phyloP scores from a whole-genome alignment of 768 basidiomycete species.

The Chalciporus chontae region DNA sequence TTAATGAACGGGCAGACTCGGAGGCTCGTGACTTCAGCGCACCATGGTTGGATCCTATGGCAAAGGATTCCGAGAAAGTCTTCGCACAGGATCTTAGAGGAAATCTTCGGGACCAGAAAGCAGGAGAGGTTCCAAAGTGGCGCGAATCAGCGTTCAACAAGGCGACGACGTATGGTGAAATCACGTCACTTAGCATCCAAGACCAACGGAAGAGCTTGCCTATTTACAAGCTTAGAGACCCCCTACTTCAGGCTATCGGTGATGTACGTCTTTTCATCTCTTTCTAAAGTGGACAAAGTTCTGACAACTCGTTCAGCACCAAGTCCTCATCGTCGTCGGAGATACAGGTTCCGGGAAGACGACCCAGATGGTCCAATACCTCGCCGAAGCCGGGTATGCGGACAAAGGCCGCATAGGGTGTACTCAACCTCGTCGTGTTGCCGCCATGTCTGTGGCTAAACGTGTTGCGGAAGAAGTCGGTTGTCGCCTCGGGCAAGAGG shows the following conservation, averaged over 20 bases:
- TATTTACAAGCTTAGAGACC: slow-evolving; percentile 91
- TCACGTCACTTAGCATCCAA: slow-evolving; percentile 84
- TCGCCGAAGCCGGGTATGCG: slow-evolving; percentile 91
- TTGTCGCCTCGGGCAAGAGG: slow-evolving; percentile 94
- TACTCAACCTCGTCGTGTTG: slow-evolving; percentile 98
- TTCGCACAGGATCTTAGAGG: slow-evolving; percentile 94
- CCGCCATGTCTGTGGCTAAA: slow-evolving; percentile 98
- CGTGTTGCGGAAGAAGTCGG: slow-evolving; percentile 99
- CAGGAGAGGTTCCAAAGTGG: slow-evolving; percentile 84
- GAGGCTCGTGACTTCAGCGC: slow-evolving; percentile 92
- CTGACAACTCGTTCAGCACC: slow-evolving; percentile 43
- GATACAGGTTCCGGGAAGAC: slow-evolving; percentile 99
- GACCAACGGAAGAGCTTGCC: slow-evolving; percentile 91
- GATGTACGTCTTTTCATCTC: slow-evolving; percentile 55
- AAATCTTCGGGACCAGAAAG: slow-evolving; percentile 76
- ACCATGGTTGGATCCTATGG: slow-evolving; percentile 99
- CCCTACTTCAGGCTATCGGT: slow-evolving; percentile 83
- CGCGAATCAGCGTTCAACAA: slow-evolving; percentile 92
- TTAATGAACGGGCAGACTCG: slow-evolving; percentile 90
- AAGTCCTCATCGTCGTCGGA: slow-evolving; percentile 96
- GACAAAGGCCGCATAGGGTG: slow-evolving; percentile 92
- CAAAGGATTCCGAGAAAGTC: slow-evolving; percentile 75
- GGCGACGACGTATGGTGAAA: slow-evolving; percentile 92
- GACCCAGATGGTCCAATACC: slow-evolving; percentile 98
- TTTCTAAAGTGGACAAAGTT: background rate